Evolutionary conservation across 257 asterid species (phyloP), one percentile per base, ranked within the genome.

Genomic region (Primulina tabacum): DNA sequence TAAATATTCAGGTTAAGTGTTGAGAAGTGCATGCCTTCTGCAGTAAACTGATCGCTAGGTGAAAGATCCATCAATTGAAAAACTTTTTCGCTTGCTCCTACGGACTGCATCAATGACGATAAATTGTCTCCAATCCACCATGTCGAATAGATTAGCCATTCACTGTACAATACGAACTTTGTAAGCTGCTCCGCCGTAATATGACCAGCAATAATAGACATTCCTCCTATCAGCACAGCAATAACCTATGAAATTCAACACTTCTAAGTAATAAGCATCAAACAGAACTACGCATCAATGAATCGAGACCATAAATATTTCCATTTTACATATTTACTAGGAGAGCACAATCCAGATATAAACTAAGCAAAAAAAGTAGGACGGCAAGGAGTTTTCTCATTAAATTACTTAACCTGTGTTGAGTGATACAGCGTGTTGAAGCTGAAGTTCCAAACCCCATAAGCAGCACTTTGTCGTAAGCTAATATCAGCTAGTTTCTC

Each of bases 41-140:
- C 88, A 71, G 78, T 76, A 74, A 87, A 90, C 76, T 89, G 95
- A 52, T 85, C 76, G 68, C 96, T 82, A 65, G 96, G 87, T 40
- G 85, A 37, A 76, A 87, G 85, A 78, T 91, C 92, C 76, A 93
- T 83, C 71, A 93, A 78, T 70, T 84, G 92, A 67, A 93, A 90
- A 77, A 93, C 99, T 74, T 93, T 90, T 84, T 93, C 99, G 82
- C 99, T 90, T 26, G 99, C 97, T 75, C 99, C 99, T 61, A 91
- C 79, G 43, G 97, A 90, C 74, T 93, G 99, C 96, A 90, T 89
- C 85, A 93, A 74, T 65, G 95, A 85, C 58, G 99, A 90, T 65
- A 92, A 79, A 74, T 85, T 91, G 83, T 93, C 99, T 70, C 96
- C 97, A 33, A 89, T 87, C 99, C 95, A 90, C 99, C 99, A 93